These are phyloP conservation scores for Solanum lignicaule DNA, from an alignment of 257 asterid species.

Conservation along the genomic window DNA sequence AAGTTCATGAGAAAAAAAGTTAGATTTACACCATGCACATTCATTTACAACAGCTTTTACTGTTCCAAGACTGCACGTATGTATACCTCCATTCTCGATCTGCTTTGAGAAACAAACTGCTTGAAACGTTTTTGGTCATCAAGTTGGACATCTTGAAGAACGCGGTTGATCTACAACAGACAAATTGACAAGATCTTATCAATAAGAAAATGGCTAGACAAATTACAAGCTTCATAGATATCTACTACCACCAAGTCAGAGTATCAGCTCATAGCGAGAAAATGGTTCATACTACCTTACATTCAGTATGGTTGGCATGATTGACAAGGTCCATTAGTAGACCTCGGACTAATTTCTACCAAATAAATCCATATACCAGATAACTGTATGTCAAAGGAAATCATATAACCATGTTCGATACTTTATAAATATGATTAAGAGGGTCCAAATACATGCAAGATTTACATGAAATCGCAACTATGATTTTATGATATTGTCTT, in stretches of 20 bases:
- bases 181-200: slow-evolving; percentile 4
- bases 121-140: slow-evolving; percentile 92
- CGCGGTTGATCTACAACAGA: slow-evolving; percentile 54
- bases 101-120: slow-evolving; percentile 98
- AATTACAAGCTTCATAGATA: background rate
- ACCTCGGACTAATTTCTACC: background rate
- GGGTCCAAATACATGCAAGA: background rate
- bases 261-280: background rate
- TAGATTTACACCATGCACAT: background rate
- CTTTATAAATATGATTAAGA: background rate
- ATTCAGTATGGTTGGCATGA: background rate
- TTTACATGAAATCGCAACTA: background rate
- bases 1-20: slow-evolving; percentile 7
- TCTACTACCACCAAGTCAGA: background rate
- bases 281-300: background rate
- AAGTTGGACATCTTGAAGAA: slow-evolving; percentile 89
- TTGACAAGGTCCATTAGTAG: background rate
- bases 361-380: background rate
- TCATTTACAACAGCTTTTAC: background rate
- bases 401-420: background rate
- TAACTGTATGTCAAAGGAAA: background rate
- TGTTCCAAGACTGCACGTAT: background rate
- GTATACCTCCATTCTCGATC: slow-evolving; percentile 93
- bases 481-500: background rate
- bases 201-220: background rate